Evolutionary conservation across 495 filamentous ascomycete species (phyloP).

Genomic region (Hypoxylon lienhwacheense): DNA sequence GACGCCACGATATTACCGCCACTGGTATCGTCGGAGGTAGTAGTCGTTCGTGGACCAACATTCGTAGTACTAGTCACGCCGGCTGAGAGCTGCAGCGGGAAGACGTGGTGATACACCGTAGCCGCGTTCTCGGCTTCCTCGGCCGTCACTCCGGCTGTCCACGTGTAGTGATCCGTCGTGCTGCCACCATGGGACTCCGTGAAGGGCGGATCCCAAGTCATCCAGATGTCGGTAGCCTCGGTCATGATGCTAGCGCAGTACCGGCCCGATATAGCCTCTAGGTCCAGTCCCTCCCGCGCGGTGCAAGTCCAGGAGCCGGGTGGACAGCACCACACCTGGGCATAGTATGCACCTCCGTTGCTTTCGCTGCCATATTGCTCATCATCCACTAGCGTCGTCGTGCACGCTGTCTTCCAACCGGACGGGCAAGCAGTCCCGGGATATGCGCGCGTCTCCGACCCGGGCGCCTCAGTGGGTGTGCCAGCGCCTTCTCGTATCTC

Average conservation of each 20-base stretch:
- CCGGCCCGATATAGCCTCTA: background rate
- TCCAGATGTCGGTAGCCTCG: constrained; percentile 2
- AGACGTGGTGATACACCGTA: background rate
- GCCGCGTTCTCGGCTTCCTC: background rate
- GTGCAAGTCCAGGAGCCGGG: constrained; percentile 1
- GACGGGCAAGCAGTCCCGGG: constrained; percentile 7
- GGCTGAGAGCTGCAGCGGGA: constrained; percentile 4
- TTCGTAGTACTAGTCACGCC: background rate
- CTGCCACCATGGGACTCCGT: background rate
- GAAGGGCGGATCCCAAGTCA: constrained; percentile 12
- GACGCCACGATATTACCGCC: background rate
- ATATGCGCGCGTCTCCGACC: background rate
- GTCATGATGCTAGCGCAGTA: constrained; percentile 12
- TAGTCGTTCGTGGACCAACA: background rate
- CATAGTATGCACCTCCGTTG: background rate
- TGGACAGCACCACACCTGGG: constrained; percentile 13
- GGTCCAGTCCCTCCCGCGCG: background rate
- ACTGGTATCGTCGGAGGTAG: background rate
- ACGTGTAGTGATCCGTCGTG: background rate
- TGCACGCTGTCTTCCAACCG: constrained; percentile 10
- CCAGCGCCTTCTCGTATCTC: background rate
- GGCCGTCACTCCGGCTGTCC: background rate
- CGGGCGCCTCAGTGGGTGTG: background rate
- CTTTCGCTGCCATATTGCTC: no score
- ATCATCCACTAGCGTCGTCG: background rate